Conservation (phyloP, 2,329 filamentous ascomycete genomes). For the Lachnellula subtilissima region DNA sequence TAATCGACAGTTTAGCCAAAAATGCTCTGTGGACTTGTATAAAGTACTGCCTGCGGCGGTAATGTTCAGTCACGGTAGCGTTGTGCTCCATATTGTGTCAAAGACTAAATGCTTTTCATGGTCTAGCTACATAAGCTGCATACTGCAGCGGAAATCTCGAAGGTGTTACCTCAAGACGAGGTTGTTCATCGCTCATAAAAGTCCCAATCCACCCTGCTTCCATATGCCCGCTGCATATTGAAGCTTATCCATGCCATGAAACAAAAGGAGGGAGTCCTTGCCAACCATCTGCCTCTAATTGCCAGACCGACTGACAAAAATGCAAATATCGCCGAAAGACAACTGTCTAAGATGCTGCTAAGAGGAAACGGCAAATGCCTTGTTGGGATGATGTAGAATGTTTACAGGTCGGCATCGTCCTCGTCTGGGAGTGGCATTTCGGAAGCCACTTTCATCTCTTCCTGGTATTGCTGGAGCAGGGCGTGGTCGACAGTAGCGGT, state of each 20-base stretch:
- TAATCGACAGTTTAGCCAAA: not conserved
- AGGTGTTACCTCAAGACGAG: slow-evolving; percentile 20
- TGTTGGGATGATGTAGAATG: slow-evolving; percentile 10
- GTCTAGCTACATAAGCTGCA: slow-evolving; percentile 31
- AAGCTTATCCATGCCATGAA: slow-evolving; percentile 25
- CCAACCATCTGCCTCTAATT: slow-evolving; percentile 29
- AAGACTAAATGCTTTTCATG: slow-evolving; percentile 27
- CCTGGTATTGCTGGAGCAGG: slow-evolving; percentile 74
- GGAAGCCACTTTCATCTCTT: slow-evolving; percentile 82
- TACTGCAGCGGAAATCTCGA: slow-evolving; percentile 22
- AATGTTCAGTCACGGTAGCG: not conserved
- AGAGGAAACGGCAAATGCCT: slow-evolving; percentile 20
- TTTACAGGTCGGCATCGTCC: slow-evolving; percentile 65
- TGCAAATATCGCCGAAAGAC: slow-evolving; percentile 30
- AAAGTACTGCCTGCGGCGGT: not conserved
- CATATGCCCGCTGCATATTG: slow-evolving; percentile 21
- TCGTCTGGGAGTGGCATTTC: slow-evolving; percentile 87
- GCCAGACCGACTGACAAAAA: slow-evolving; percentile 27
- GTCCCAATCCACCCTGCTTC: slow-evolving; percentile 12
- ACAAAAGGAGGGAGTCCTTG: slow-evolving; percentile 20
- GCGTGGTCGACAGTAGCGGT: slow-evolving; percentile 84
- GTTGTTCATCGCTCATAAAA: slow-evolving; percentile 28
- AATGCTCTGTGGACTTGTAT: not conserved
- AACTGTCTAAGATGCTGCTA: slow-evolving; percentile 33
- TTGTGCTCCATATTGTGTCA: not conserved